Evolutionary conservation across 306 rosid species (phyloP), one percentile per base, ranked within the genome.

Genomic region (Gynostemma pentaphyllum): DNA sequence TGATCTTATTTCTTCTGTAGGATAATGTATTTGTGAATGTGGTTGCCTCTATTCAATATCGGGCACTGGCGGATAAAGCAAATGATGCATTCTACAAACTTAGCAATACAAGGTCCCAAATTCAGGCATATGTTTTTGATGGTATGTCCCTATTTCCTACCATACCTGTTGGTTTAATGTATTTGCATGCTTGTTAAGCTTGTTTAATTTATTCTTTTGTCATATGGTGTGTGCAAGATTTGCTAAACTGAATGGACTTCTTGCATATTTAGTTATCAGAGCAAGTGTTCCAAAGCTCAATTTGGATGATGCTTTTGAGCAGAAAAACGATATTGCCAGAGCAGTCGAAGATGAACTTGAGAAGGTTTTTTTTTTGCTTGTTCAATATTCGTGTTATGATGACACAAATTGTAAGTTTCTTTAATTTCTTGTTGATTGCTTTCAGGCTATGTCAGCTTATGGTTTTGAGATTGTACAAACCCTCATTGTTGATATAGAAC

Each of bases 391-490:
- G 40, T 55, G 42, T 30, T 55, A 57, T 36, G 45, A 32, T 32
- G 37, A 36, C 16, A 26, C 64, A 57, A 36, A 34, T 36, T 57
- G 26, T 24, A 34, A 19, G 27, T 36, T 10, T 64, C 26, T 64
- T 45, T 4, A 45, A 45, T 56, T 24, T 49, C 5, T 67, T n/a
- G n/a, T 50, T 48, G 41, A 15, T 18, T 56, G 50, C 44, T 69
- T 52, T 40, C 79, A 90, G 98, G 98, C 98, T 55, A 91, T 91
- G 96, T 91, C 95, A 39, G 96, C 95, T 45, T 91, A 91, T 74
- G 96, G 95, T 28, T 91, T 75, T 62, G 92, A 91, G 85, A 91
- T 91, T 18, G 98, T 91, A 18, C 98, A 87, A 71, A 87, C 96
- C 15, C 89, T 91, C 59, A 87, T 91, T 65, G 81, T 83, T 49